Evolutionary conservation across 2,329 filamentous ascomycete species (phyloP).

Genomic region (Leptographium procerum): DNA sequence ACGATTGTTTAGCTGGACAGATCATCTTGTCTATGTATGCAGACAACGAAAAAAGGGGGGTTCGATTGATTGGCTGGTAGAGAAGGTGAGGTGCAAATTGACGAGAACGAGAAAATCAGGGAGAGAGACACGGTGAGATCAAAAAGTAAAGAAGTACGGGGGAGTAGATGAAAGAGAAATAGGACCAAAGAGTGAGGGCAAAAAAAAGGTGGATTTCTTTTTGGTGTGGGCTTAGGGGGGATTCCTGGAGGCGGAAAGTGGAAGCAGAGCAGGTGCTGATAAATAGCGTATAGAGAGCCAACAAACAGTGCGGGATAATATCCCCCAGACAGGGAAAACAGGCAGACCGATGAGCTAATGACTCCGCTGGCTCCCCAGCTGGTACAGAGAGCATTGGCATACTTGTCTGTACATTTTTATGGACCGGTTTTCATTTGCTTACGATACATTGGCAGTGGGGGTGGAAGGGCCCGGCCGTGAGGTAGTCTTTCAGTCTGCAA

Average conservation of each 20-base stretch:
- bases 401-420: too few species aligned
- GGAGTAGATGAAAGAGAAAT: not conserved
- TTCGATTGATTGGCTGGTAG: not conserved
- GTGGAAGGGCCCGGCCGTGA: not conserved
- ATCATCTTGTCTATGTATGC: conserved; percentile 8
- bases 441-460: not conserved
- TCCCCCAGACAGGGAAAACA: not conserved
- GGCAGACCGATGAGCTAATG: too few species aligned
- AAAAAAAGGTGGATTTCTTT: not conserved
- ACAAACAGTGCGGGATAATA: not conserved
- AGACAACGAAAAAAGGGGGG: not conserved
- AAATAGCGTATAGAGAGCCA: not conserved
- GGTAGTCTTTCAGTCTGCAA: not conserved
- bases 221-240: not conserved
- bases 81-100: not conserved
- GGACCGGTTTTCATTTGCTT: not conserved
- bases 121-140: not conserved
- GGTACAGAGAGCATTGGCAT: too few species aligned
- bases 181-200: not conserved
- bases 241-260: conserved; percentile 2
- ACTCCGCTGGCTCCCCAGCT: too few species aligned
- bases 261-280: conserved; percentile 2
- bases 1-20: not conserved
- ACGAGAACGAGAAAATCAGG: not conserved
- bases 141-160: too few species aligned